phyloP scores from a whole-genome alignment of 2,329 filamentous ascomycete genomes.

The Colletotrichum camelliae region DNA sequence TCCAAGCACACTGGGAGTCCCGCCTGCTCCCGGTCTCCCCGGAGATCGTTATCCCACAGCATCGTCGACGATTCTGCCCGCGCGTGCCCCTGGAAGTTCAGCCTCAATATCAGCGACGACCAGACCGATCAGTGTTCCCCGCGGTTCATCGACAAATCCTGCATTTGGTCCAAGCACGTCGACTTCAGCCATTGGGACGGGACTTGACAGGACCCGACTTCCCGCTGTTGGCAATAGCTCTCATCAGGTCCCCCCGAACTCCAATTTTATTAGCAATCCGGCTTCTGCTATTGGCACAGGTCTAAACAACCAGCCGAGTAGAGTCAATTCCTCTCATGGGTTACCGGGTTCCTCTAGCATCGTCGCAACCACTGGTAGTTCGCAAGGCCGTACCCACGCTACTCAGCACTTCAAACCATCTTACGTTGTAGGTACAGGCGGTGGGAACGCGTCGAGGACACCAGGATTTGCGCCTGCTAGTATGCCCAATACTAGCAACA shows the following conservation, averaged over 20 bases:
- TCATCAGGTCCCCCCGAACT: not conserved
- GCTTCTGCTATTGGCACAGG: not conserved
- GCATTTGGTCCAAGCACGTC: not conserved
- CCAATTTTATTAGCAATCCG: not conserved
- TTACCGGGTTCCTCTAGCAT: not conserved
- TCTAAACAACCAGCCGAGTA: not conserved
- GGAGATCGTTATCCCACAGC: not conserved
- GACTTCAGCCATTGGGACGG: not conserved
- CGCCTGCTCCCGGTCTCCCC: not conserved
- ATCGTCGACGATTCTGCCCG: not conserved
- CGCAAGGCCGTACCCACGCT: not conserved
- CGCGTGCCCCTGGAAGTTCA: not conserved
- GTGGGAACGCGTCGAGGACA: not conserved
- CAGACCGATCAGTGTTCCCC: not conserved
- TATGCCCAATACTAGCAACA: not conserved
- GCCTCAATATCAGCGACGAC: not conserved
- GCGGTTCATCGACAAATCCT: not conserved
- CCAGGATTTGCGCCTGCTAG: not conserved
- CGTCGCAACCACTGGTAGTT: not conserved
- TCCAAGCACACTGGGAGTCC: not conserved
- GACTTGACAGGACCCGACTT: not conserved
- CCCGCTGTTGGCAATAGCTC: not conserved
- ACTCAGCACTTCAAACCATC: not conserved
- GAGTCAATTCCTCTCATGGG: not conserved
- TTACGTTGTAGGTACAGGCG: not conserved